phyloP scores from a whole-genome alignment of 2,329 filamentous ascomycete species.

The Pseudogymnoascus sp. region DNA sequence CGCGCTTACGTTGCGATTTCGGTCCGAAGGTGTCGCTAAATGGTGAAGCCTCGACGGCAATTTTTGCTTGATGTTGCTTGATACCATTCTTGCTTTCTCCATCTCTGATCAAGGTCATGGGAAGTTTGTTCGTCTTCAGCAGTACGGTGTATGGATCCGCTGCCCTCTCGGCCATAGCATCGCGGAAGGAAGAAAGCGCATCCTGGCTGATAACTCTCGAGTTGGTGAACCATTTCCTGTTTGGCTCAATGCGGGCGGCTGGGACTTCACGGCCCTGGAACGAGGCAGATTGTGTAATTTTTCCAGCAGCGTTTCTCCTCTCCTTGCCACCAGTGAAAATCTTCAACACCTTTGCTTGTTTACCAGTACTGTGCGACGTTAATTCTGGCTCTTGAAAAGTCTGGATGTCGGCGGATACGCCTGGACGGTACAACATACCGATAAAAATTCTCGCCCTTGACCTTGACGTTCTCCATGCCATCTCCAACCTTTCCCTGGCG shows the following conservation, averaged over 20 bases:
- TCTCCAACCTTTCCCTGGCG: conserved; percentile 79
- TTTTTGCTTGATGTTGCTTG: conserved; percentile 90
- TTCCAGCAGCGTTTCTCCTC: conserved; percentile 71
- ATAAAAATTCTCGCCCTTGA: conserved; percentile 99
- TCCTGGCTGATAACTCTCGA: conserved; percentile 85
- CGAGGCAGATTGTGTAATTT: conserved; percentile 75
- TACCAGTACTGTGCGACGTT: conserved; percentile 48
- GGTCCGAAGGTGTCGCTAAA: conserved; percentile 88
- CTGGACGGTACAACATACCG: conserved; percentile 42
- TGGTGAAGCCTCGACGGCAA: conserved; percentile 78
- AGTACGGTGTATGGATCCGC: conserved; percentile 88
- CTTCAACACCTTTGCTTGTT: conserved; percentile 82
- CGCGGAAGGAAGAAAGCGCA: conserved; percentile 76
- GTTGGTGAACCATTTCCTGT: conserved; percentile 97
- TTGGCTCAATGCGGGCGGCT: conserved; percentile 83
- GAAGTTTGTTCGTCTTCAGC: conserved; percentile 95
- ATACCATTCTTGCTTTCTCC: conserved; percentile 70
- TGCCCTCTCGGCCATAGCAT: conserved; percentile 84
- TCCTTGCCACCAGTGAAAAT: conserved; percentile 85
- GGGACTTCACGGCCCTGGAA: conserved; percentile 80
- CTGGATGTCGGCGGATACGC: not conserved
- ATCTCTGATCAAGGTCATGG: conserved; percentile 88
- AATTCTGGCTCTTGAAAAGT: conserved; percentile 3
- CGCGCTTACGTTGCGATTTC: conserved; percentile 85
- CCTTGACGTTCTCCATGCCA: conserved; percentile 84